Conservation (phyloP, 2,329 filamentous ascomycete genomes). For the Ophiocordyceps unilateralis region DNA sequence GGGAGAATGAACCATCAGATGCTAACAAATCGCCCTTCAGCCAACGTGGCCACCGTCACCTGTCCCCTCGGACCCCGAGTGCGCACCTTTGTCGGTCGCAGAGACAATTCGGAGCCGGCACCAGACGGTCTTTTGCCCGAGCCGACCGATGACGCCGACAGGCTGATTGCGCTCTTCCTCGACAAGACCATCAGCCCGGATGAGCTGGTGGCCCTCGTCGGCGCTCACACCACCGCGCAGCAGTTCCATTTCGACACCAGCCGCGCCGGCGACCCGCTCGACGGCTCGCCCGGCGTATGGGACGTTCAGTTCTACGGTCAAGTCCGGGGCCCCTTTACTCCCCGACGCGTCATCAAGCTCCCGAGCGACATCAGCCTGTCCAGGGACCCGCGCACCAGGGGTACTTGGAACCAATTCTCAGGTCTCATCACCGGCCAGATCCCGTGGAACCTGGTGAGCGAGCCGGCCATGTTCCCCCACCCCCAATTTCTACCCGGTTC, state of each 20-base stretch:
- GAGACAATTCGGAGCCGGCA: conserved; percentile 20
- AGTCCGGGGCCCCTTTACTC: conserved; percentile 11
- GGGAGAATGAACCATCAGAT: background rate
- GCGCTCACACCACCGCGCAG: conserved; percentile 31
- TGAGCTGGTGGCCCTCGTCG: conserved; percentile 32
- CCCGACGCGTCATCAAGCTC: conserved; percentile 19
- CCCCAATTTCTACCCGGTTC: no score
- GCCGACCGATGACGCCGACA: conserved; percentile 20
- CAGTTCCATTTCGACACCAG: conserved; percentile 24
- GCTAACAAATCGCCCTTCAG: background rate
- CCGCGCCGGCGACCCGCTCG: conserved; percentile 25
- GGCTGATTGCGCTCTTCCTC: conserved; percentile 27
- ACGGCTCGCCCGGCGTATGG: conserved; percentile 32
- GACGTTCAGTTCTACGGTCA: conserved; percentile 30
- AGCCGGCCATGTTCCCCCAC: no score
- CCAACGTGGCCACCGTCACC: conserved; percentile 24
- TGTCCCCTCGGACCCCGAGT: conserved; percentile 26
- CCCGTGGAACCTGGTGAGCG: conserved; percentile 20
- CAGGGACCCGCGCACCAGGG: conserved; percentile 14
- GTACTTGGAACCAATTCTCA: conserved; percentile 19
- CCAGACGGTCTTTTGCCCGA: conserved; percentile 24
- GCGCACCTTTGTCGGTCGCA: conserved; percentile 30
- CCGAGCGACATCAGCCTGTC: conserved; percentile 21
- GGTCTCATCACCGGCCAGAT: conserved; percentile 11
- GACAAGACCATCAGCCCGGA: conserved; percentile 32